A percentile compares a stretch with the other conserved stretches of the same genome.
phyloP scores from a whole-genome alignment of 345 rosid genomes.

The Boechera retrofracta region DNA sequence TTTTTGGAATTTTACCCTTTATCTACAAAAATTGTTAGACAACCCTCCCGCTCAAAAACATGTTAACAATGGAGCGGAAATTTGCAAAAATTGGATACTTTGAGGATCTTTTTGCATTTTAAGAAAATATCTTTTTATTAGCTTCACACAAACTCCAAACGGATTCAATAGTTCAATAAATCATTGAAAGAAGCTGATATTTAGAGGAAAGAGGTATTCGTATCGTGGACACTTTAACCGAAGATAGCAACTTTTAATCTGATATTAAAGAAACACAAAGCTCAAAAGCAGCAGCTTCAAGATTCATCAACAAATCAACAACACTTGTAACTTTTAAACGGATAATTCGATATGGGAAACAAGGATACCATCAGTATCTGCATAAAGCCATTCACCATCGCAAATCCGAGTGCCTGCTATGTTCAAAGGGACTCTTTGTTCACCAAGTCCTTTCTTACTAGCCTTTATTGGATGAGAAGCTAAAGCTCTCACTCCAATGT shows the following conservation, averaged over 20 bases:
- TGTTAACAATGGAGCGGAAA: neutral
- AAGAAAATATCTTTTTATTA: neutral
- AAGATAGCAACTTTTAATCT: neutral
- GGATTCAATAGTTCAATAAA: neutral
- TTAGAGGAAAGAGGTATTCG: too few relatives aligned
- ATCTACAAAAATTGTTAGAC: neutral
- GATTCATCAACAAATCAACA: conserved; percentile 10
- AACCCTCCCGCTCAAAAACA: neutral
- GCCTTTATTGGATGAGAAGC: conserved; percentile 86
- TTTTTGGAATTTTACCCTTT: neutral
- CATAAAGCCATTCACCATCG: conserved; percentile 88
- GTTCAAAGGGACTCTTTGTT: conserved; percentile 70
- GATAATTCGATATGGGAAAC: conserved; percentile 64
- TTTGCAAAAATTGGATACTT: neutral
- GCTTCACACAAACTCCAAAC: conserved; percentile 8
- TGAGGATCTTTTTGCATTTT: neutral
- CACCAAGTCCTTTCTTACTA: conserved; percentile 71
- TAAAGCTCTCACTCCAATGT: conserved; percentile 81
- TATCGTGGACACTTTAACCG: too few relatives aligned
- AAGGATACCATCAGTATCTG: conserved; percentile 85
- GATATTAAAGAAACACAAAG: conserved; percentile 24
- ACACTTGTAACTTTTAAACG: conserved; percentile 38
- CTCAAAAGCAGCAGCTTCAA: conserved; percentile 12
- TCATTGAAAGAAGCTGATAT: neutral
- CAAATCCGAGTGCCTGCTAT: conserved; percentile 71